Percentiles rank a stretch among this genome's conserved stretches.
Conservation (phyloP, 768 basidiomycete genomes). For the Termitomyces sp. region DNA sequence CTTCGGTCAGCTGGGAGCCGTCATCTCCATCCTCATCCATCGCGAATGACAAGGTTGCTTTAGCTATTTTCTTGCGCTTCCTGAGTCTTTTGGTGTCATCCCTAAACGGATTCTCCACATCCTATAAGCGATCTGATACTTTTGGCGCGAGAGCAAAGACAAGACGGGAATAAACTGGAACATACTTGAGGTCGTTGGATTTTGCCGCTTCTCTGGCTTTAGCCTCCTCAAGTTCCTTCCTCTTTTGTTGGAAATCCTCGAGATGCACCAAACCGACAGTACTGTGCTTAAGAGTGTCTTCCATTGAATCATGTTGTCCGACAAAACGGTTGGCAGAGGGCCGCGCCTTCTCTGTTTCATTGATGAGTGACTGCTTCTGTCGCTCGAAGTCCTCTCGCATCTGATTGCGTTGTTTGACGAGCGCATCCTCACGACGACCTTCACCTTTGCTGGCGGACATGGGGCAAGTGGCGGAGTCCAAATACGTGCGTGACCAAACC, state of each 20-base stretch:
- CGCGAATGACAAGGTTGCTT: slow-evolving; percentile 88
- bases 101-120: slow-evolving; percentile 82
- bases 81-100: slow-evolving; percentile 81
- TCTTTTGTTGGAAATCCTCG: slow-evolving; percentile 87
- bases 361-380: slow-evolving; percentile 75
- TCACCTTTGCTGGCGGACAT: slow-evolving; percentile 81
- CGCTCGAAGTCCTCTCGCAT: slow-evolving; percentile 79
- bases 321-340: slow-evolving; percentile 87
- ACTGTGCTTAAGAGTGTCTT: slow-evolving; percentile 84
- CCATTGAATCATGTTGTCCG: slow-evolving; percentile 91
- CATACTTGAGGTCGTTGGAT: slow-evolving; percentile 85
- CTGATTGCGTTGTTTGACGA: slow-evolving; percentile 76
- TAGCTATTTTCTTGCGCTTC: slow-evolving; percentile 89
- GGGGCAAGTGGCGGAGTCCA: slow-evolving; percentile 22
- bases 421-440: slow-evolving; percentile 81
- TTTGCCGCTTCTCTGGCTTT: slow-evolving; percentile 86
- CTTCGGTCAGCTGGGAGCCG: slow-evolving; percentile 25
- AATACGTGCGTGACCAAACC: slow-evolving; percentile 14
- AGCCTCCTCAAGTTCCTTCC: slow-evolving; percentile 88
- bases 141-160: slow-evolving; percentile 5
- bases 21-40: slow-evolving; percentile 74
- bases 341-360: slow-evolving; percentile 89
- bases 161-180: slow-evolving; percentile 20
- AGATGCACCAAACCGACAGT: slow-evolving; percentile 90
- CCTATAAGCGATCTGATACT: slow-evolving; percentile 57